Conservation (phyloP, 441 rosid species). For the Isatis lusitanica region DNA sequence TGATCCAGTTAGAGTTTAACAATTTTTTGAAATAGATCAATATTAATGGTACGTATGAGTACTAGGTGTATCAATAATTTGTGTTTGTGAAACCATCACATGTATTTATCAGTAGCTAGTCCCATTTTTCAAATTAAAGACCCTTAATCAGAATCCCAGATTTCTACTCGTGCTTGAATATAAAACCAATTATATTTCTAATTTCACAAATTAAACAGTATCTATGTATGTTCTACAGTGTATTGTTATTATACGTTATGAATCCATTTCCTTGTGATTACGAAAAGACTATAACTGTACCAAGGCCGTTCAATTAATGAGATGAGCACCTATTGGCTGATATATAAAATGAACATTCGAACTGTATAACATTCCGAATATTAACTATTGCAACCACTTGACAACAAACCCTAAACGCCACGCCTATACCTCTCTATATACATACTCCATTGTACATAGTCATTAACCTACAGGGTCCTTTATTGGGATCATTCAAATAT, state of each 20-base stretch:
- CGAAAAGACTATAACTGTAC: not conserved
- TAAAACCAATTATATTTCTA: not conserved
- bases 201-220: not conserved
- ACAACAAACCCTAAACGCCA: constrained; percentile 28
- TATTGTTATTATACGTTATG: not conserved
- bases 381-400: constrained; percentile 17
- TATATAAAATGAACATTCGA: not conserved
- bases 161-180: too few relatives aligned
- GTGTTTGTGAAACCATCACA: too few relatives aligned
- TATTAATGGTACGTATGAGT: too few relatives aligned
- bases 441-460: constrained; percentile 6
- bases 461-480: constrained; percentile 29
- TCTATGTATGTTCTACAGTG: not conserved
- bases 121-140: too few relatives aligned
- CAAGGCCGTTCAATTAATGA: not conserved
- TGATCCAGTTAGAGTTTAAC: too few relatives aligned
- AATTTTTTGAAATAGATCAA: too few relatives aligned
- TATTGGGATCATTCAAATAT: constrained; percentile 33
- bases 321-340: not conserved
- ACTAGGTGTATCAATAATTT: not conserved
- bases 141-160: too few relatives aligned
- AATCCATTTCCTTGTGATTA: not conserved
- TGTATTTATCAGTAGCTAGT: too few relatives aligned
- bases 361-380: constrained; percentile 16
- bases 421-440: constrained; percentile 10